A percentile compares a stretch with the other conserved stretches of the same genome.
Conservation (phyloP, 495 filamentous ascomycete species). For the Trichoderma reesei region DNA sequence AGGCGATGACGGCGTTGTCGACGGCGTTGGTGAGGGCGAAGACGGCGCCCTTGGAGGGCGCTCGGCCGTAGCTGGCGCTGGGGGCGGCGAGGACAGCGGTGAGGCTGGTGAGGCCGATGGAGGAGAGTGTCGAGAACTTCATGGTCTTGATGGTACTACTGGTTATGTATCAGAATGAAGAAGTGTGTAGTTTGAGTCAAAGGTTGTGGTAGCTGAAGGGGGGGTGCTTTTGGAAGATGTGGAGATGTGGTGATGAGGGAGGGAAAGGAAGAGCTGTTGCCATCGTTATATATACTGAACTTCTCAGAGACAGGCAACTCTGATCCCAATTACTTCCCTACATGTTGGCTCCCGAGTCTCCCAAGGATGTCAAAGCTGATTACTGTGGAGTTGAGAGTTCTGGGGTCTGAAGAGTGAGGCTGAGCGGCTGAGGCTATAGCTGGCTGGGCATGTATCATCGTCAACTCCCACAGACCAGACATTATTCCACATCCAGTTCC, state of each 20-base stretch:
- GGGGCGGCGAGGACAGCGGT: background rate
- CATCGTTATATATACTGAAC: background rate
- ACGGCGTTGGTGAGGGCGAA: conserved; percentile 2
- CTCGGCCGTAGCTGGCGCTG: background rate
- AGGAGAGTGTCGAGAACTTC: conserved; percentile 2
- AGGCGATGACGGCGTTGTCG: background rate
- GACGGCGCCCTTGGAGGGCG: background rate
- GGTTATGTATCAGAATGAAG: background rate
- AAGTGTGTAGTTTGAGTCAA: background rate
- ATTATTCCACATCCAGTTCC: background rate
- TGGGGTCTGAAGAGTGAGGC: background rate
- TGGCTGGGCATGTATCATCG: background rate
- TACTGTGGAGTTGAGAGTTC: background rate
- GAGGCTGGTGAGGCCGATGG: background rate
- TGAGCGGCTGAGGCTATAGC: background rate
- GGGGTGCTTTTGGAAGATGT: no score
- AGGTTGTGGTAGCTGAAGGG: background rate
- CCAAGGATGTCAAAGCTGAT: background rate
- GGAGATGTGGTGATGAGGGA: background rate
- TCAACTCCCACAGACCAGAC: background rate
- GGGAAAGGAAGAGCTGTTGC: background rate
- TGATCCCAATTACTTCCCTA: background rate
- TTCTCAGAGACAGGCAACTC: background rate
- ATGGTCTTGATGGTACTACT: background rate
- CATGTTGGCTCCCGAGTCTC: background rate